A percentile compares a stretch with the other conserved stretches of the same genome.
Evolutionary conservation across 805 yeast genomes (phyloP).

Genomic region (Geotrichum ghanense): DNA sequence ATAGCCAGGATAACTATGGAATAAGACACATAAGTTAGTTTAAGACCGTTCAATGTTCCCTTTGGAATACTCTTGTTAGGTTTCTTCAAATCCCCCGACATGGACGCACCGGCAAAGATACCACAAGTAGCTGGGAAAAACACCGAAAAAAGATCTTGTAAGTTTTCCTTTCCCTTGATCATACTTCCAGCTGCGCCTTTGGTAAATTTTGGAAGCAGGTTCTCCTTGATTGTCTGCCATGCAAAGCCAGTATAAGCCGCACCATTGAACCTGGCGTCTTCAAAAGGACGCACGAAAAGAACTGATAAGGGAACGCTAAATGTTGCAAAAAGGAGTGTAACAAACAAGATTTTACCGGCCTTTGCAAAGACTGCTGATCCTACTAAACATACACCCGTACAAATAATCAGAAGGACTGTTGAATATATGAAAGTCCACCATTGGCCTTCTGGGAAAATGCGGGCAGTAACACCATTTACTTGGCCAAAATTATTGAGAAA

Average conservation of each 20-base stretch:
- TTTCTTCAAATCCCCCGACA: constrained; percentile 84
- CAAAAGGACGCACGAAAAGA: constrained; percentile 51
- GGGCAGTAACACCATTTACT: constrained; percentile 41
- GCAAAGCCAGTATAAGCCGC: constrained; percentile 59
- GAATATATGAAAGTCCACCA: constrained; percentile 64
- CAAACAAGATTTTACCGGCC: constrained; percentile 67
- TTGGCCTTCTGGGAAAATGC: constrained; percentile 56
- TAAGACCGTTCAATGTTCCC: constrained; percentile 83
- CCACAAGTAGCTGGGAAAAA: constrained; percentile 99
- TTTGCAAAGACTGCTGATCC: constrained; percentile 75
- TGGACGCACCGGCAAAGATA: constrained; percentile 95
- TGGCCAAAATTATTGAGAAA: constrained; percentile 66
- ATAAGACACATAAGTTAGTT: constrained; percentile 68
- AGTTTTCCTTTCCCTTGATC: constrained; percentile 49
- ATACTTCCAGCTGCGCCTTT: constrained; percentile 89
- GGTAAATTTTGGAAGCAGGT: constrained; percentile 72
- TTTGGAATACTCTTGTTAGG: constrained; percentile 87
- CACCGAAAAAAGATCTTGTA: constrained; percentile 81
- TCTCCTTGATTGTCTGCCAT: constrained; percentile 52
- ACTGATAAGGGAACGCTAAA: constrained; percentile 74
- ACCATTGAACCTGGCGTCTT: constrained; percentile 14
- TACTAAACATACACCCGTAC: constrained; percentile 65
- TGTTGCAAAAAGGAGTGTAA: constrained; percentile 57
- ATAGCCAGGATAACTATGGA: constrained; percentile 69
- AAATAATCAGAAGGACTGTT: constrained; percentile 52